These are phyloP conservation scores for Podospora didyma DNA, from an alignment of 495 filamentous ascomycete genomes.

Conservation along the genomic window DNA sequence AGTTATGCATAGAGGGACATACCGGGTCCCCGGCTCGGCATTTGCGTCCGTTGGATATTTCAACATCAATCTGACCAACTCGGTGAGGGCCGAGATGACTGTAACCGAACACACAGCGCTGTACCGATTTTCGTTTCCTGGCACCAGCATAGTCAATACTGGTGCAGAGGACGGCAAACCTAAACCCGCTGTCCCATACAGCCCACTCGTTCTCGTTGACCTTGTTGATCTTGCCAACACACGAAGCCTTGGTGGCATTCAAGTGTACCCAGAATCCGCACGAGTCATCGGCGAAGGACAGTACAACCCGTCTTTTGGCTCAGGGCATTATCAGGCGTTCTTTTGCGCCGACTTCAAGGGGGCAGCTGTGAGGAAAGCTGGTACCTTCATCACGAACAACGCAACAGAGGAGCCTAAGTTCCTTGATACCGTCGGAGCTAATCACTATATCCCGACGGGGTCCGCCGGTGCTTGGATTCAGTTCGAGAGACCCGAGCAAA, in stretches of 20 bases:
- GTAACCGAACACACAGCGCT: conserved; percentile 59
- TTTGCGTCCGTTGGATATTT: conserved; percentile 68
- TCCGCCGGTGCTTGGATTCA: conserved; percentile 62
- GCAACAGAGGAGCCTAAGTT: conserved; percentile 42
- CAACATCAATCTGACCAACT: conserved; percentile 53
- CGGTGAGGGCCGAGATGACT: conserved; percentile 70
- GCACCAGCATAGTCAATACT: conserved; percentile 10
- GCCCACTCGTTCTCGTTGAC: conserved; percentile 61
- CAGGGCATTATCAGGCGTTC: conserved; percentile 54
- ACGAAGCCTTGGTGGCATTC: conserved; percentile 53
- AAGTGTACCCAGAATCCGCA: conserved; percentile 47
- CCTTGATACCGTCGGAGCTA: conserved; percentile 37
- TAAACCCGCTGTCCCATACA: conserved; percentile 33
- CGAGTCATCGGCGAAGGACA: conserved; percentile 60
- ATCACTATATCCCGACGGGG: conserved; percentile 44
- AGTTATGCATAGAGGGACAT: conserved; percentile 40
- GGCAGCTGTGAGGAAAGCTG: conserved; percentile 54
- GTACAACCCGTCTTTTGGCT: conserved; percentile 66
- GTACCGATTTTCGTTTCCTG: conserved; percentile 64
- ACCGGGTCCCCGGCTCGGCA: conserved; percentile 47
- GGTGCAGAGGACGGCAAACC: not conserved
- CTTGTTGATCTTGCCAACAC: conserved; percentile 59
- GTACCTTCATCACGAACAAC: conserved; percentile 45
- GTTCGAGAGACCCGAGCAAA: conserved; percentile 42
- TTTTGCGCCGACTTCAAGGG: conserved; percentile 70